Base-by-base conservation (phyloP, 768 basidiomycete genomes). In the Inosperma sp. region DNA sequence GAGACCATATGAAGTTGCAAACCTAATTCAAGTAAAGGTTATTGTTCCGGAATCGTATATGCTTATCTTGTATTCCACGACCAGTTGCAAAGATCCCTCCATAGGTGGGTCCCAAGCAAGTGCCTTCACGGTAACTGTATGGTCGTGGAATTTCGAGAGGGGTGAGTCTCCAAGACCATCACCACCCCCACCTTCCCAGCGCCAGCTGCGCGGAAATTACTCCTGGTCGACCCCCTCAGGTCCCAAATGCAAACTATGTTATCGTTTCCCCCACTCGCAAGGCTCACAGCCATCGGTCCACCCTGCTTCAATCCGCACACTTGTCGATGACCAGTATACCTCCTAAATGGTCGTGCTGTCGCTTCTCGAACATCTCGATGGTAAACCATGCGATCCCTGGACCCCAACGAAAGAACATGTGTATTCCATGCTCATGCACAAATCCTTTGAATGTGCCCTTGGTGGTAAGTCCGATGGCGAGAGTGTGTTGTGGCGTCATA, bases 21-120 rank as follows among this genome's bases (percentile, higher is more conserved):
- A 96, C 91, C 92, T 95, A 49, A 12, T n/a, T 14, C 21, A 13
- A 42, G 33, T 33, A 17, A 16, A 26, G 26, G 93, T 17, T 95
- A n/a, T n/a, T n/a, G n/a, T n/a, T n/a, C n/a, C n/a, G n/a, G n/a
- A n/a, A n/a, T n/a, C n/a, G n/a, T n/a, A n/a, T n/a, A n/a, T n/a
- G n/a, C n/a, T n/a, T n/a, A n/a, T n/a, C n/a, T n/a, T n/a, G n/a
- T n/a, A n/a, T 99, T 5, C 95, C 95, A 8, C 95, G 95, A 7
- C 95, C 95, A 5, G 89, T 93, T 1, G 94, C 95, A 26, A 98
- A 70, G 2, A 96, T 78, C 1, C 93, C 93, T 10, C 74, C 34
- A 94, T 77, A 68, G 98, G 95, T 5, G 94, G 93, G 67, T 93
- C 93, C 95, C 95, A 99, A 4, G 94, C 93, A 25, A 99, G 83